Evolutionary conservation across 148 eudicot species (phyloP), one percentile per base, ranked within the genome.

Genomic region (Rhododendron kiyosumense): DNA sequence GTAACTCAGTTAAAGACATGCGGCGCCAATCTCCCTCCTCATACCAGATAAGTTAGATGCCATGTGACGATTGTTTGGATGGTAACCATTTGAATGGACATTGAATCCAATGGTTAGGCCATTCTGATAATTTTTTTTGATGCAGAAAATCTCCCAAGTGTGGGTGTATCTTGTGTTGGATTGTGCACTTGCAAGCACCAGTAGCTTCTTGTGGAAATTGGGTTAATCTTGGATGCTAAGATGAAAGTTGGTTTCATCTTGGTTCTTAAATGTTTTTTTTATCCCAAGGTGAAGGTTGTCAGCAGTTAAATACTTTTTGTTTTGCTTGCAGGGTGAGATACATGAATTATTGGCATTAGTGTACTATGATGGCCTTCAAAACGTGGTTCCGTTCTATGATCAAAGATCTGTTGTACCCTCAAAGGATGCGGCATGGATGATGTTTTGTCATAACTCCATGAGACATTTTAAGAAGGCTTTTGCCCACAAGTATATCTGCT

Each of bases 321-420:
- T 81, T 81, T 89, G 86, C 81, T 88, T 92, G 76, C 92, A 97
- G 99, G 94, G 94, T 87, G 99, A 95, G 93, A 95, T 97, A 88
- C 99, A 97, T 67, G 99, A 97, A 90, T 87, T 97, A 63, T 90
- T 97, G 93, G 99, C 99, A n/a, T 85, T 97, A 82, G 98, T 97
- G 65, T 97, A 95, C 88, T 95, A 95, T 91, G 99, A 97, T 87
- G 96, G 98, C 81, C 84, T 97, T 87, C 99, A 97, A 86, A 95
- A 95, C 87, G 98, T 94, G 65, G 99, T 92, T 54, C 99, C 99
- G 63, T 87, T 95, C 75, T 97, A 93, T 91, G 99, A 97, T 91
- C 99, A 97, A 85, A 92, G 99, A 91, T 92, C 88, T 85, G 85
- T 91, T 82, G 85, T 91, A 74, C 98, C 98, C 48, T 82, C 86